Base-by-base conservation (phyloP, 129 eudicot genomes). In the Rutidosis leptorrhynchoides region DNA sequence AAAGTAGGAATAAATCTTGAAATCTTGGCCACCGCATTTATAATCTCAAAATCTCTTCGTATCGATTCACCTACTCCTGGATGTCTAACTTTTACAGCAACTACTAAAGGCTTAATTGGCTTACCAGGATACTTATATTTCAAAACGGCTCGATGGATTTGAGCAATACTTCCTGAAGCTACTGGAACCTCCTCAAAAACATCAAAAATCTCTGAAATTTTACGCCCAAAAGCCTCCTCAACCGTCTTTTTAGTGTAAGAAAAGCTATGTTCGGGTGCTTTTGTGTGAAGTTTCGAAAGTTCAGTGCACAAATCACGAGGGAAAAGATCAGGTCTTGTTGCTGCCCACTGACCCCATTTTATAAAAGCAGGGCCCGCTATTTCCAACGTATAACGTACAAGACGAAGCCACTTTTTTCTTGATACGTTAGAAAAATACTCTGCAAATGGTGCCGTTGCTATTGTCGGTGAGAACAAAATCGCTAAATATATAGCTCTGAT, bases 311-410 rank as follows among this genome's bases (percentile, higher is more conserved):
- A 74, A 58, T 93, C 98, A 23, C 77, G 71, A 11, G 98, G 96
- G 24, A 93, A 93, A 23, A 93, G 87, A 84, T 93, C 96, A 0
- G 98, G 96, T 16, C 98, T 79, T 30, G 96, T 85, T 64, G 98
- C 96, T 14, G 96, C 98, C 98, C 98, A 93, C 33, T 93, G 96
- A 46, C 98, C 98, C 98, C 98, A 93, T 68, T 88, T 93, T 63
- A 93, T 93, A 60, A 93, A 93, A 21, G 98, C 96, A 1, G 98
- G 98, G 35, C 98, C 96, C 12, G 96, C 98, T 77, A 35, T 79
- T 77, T 85, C 95, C 26, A 93, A 79, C 3, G 98, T 86, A 3
- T 64, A 85, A 33, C 78, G 95, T 62, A 88, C 96, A 55, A 86
- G 69, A 55, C 75, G 89, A 59, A 93, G 89, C 98, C 95, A 93